Percentiles rank a stretch among this genome's conserved stretches.
Conservation (phyloP, 2,329 filamentous ascomycete genomes). For the Epichloe elymi region DNA sequence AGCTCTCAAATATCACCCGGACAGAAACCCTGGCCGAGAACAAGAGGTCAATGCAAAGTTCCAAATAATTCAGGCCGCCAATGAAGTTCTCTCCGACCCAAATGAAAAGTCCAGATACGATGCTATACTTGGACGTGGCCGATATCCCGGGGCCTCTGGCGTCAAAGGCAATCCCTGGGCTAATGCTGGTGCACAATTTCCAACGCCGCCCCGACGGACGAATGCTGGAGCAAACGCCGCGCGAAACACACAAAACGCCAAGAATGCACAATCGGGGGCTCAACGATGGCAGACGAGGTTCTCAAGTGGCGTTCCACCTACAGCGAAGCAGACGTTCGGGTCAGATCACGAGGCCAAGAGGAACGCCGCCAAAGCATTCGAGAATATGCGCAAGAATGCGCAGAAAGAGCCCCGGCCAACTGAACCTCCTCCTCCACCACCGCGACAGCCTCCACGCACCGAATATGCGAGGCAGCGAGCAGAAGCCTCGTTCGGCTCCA, state of each 20-base stretch:
- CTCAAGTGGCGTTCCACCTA: slow-evolving; percentile 27
- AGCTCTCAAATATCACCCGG: slow-evolving; percentile 80
- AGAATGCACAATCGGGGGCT: slow-evolving; percentile 24
- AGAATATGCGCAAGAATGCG: slow-evolving; percentile 27
- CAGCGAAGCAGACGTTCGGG: slow-evolving; percentile 25
- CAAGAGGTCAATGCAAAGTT: slow-evolving; percentile 70
- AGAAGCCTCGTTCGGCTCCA: slow-evolving; percentile 40
- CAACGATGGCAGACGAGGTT: slow-evolving; percentile 32
- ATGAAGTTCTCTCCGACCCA: slow-evolving; percentile 54
- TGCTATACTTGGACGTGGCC: slow-evolving; percentile 25
- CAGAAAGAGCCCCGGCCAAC: slow-evolving; percentile 17
- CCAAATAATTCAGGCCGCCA: slow-evolving; percentile 72
- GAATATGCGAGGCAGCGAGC: slow-evolving; percentile 40
- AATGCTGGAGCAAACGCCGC: slow-evolving; percentile 11
- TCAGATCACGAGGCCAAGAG: slow-evolving; percentile 25
- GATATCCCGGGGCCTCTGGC: slow-evolving; percentile 37
- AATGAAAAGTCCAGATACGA: slow-evolving; percentile 40
- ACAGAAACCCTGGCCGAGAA: slow-evolving; percentile 76
- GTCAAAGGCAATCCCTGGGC: slow-evolving; percentile 46
- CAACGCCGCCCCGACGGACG: slow-evolving; percentile 33
- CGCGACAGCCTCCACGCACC: slow-evolving; percentile 32
- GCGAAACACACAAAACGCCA: slow-evolving; percentile 2
- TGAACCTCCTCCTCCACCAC: slow-evolving; percentile 16
- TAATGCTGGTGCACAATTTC: slow-evolving; percentile 34
- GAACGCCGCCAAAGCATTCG: slow-evolving; percentile 28